phyloP scores from a whole-genome alignment of 495 filamentous ascomycete genomes.

The Amphirosellinia nigrospora region DNA sequence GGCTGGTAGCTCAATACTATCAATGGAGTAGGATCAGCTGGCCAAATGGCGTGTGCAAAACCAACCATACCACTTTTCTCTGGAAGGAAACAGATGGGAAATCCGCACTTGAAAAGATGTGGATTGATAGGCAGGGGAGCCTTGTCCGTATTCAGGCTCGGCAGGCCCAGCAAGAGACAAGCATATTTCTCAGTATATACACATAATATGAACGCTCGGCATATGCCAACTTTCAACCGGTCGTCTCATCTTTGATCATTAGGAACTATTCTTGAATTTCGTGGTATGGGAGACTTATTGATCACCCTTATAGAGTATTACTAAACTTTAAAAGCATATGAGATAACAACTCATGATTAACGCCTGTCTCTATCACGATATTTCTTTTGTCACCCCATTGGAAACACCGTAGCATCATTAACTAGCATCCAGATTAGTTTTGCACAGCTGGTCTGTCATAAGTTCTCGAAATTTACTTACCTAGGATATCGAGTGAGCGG shows the following conservation, averaged over 20 bases:
- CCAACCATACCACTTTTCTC: not conserved
- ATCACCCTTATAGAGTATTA: too few relatives aligned
- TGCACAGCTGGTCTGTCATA: too few relatives aligned
- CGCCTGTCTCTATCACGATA: too few relatives aligned
- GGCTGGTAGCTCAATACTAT: not conserved
- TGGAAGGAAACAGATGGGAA: slow-evolving; percentile 4
- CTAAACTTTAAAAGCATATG: too few relatives aligned
- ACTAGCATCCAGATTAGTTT: too few relatives aligned
- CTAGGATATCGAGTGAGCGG: too few relatives aligned
- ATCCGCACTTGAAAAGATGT: slow-evolving; percentile 6
- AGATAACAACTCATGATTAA: too few relatives aligned
- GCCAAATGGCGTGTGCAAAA: slow-evolving; percentile 2
- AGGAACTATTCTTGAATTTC: too few relatives aligned
- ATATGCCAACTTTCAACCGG: not conserved
- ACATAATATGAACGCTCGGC: slow-evolving; percentile 37
- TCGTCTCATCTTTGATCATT: not conserved
- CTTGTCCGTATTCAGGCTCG: slow-evolving; percentile 31
- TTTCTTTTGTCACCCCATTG: too few relatives aligned
- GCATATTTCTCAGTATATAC: slow-evolving; percentile 32
- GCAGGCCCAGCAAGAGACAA: slow-evolving; percentile 25
- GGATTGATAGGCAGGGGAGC: slow-evolving; percentile 34
- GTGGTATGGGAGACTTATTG: too few relatives aligned
- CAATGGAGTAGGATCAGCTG: not conserved
- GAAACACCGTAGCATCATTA: too few relatives aligned
- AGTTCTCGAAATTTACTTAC: too few relatives aligned